A percentile compares a stretch with the other conserved stretches of the same genome.
Conservation (phyloP, 108 stramenopile genomes). For the Cyclotella cryptica region DNA sequence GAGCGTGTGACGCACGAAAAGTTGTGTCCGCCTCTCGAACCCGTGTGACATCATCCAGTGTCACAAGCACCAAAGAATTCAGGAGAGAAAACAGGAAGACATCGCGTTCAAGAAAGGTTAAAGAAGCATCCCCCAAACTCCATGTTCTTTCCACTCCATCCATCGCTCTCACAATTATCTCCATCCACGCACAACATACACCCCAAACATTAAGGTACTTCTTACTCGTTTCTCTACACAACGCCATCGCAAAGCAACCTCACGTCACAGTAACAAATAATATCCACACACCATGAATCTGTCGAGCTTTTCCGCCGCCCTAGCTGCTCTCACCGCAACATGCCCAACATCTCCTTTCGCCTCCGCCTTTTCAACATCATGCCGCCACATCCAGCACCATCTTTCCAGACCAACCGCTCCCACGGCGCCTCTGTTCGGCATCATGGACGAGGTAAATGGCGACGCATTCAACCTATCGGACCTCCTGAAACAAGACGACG, state of each 20-base stretch:
- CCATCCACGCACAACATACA: too few species aligned
- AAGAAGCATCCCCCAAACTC: too few species aligned
- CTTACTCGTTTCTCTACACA: too few species aligned
- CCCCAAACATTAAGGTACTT: too few species aligned
- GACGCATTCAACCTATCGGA: slow-evolving; percentile 77
- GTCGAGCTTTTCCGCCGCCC: slow-evolving; percentile 26
- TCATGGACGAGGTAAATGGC: slow-evolving; percentile 84
- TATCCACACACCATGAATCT: slow-evolving; percentile 22
- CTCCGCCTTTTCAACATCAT: neutral
- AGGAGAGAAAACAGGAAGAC: too few species aligned
- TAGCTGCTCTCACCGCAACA: slow-evolving; percentile 12
- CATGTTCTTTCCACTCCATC: too few species aligned
- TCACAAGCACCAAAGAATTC: too few species aligned
- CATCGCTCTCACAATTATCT: too few species aligned
- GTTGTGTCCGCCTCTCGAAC: too few species aligned
- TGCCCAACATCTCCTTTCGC: slow-evolving; percentile 5
- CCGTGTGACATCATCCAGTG: too few species aligned
- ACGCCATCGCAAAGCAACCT: neutral
- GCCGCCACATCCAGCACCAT: neutral
- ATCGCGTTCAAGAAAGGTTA: too few species aligned
- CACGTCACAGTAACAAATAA: neutral
- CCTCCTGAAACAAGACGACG: slow-evolving; percentile 38
- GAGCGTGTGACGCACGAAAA: too few species aligned
- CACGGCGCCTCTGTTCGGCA: slow-evolving; percentile 52
- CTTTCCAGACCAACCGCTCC: neutral